Conservation (phyloP, 2,329 filamentous ascomycete genomes). For the Cladosporium sp. region DNA sequence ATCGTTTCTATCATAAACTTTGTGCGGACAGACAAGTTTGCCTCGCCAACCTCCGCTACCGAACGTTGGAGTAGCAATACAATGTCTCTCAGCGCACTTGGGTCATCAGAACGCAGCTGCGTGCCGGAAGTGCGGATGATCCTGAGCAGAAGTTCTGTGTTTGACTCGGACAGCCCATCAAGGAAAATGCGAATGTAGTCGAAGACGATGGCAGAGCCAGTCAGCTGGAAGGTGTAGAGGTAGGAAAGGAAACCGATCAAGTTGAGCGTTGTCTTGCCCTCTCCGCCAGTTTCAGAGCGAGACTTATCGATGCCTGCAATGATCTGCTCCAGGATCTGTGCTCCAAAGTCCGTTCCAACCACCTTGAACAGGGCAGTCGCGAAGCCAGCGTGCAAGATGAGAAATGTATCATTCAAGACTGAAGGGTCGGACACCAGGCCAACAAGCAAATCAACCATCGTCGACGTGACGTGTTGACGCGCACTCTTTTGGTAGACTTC, state of each 20-base stretch:
- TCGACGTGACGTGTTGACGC: conserved; percentile 82
- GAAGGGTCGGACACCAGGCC: conserved; percentile 76
- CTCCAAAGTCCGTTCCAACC: conserved; percentile 83
- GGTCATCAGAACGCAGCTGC: conserved; percentile 83
- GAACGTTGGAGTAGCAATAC: conserved; percentile 72
- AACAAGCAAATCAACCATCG: conserved; percentile 71
- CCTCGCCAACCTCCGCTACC: conserved; percentile 62
- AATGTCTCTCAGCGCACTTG: conserved; percentile 83
- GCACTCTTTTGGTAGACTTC: conserved; percentile 78
- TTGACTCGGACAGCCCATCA: conserved; percentile 70
- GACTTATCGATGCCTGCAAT: conserved; percentile 67
- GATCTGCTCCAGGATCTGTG: conserved; percentile 74
- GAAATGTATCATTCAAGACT: conserved; percentile 77
- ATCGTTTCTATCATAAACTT: conserved; percentile 98
- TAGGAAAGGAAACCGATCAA: conserved; percentile 78
- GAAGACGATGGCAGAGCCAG: conserved; percentile 79
- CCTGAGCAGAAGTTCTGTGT: conserved; percentile 82
- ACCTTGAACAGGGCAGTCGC: conserved; percentile 83
- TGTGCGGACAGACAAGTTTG: conserved; percentile 76
- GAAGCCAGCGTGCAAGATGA: conserved; percentile 88
- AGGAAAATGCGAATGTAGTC: conserved; percentile 84
- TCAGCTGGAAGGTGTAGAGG: conserved; percentile 87
- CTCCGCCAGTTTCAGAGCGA: conserved; percentile 27
- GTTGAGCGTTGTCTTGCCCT: conserved; percentile 65
- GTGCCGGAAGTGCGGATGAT: conserved; percentile 77